Evolutionary conservation across 805 yeast genomes (phyloP), one percentile per base, ranked within the genome.

Genomic region (Candida boidinii): DNA sequence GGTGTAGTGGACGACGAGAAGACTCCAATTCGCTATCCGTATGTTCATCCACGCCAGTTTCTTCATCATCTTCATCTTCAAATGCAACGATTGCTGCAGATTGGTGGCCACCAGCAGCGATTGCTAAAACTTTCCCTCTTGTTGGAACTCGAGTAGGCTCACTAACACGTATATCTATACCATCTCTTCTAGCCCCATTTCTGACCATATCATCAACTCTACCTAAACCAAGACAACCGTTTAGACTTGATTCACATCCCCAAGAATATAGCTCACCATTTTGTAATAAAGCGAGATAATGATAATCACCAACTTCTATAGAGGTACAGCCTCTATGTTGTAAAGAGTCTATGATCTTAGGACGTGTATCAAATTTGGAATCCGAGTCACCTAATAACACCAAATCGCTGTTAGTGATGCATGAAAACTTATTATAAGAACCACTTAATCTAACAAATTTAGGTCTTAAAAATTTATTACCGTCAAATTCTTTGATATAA

Each of bases 71-170:
- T 19, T 19, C 21, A 13, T 16, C 28, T 12, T 4, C 18, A 9
- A 41, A 38, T 4, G 46, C 45, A 12, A 73, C 59, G 33, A 82
- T 58, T 1, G 86, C 87, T 28, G 78, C 75, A 5, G 85, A 70
- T 37, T 82, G 92, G 90, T 90, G 82, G 2, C 92, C 94, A 12
- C 76, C 78, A 6, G 88, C 85, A 2, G 82, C 69, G 22, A 80
- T 67, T 0, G 77, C 76, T 15, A 79, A 52, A 48, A 79, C 74
- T 21, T 58, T 56, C 4, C 73, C 73, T 4, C 55, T 52, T 1
- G 61, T 36, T 2, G 53, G 42, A 5, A 72, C 55, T 29, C 46
- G 46, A 1, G 60, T 54, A 3, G 85, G 85, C 18, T 50, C 58
- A 2, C 43, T 40, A 2, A 65, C 50, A 12, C 37, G 38, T 16